Base-by-base conservation (phyloP, 805 yeast species). In the Candida boidinii region DNA sequence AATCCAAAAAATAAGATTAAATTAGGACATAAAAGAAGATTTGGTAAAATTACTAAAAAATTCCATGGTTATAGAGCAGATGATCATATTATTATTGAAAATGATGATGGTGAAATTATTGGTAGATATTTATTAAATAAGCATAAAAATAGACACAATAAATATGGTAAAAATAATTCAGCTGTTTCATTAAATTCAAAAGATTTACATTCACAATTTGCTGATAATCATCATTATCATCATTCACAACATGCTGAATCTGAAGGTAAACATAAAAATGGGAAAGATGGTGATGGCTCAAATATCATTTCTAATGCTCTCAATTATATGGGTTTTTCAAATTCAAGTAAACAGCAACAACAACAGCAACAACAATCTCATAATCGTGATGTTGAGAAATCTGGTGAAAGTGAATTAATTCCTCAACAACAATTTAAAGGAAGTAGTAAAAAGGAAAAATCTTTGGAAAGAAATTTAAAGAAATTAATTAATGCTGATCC, bases 51-150 rank as follows among this genome's bases (percentile, higher is more conserved):
- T 26, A 39, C 56, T 5, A 43, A 41, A 23, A 44, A 61, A 59
- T 51, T 76, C 61, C 44, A 62, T 56, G 97, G 96, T 1, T 90
- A 78, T 55, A 82, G 80, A 54, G 66, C 84, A 26, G 92, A 79
- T 49, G 77, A 85, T 46, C 66, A 76, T 38, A 71, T 92, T 34
- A 68, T 86, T 37, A 79, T 92, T 36, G 98, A 90, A 55, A 83
- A 87, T 48, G 84, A 74, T 28, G 95, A 88, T 10, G 98, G 97
- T 42, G 97, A 90, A 45, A 74, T 92, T 35, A 64, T 92, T 29
- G 76, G 95, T 49, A 68, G 95, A 33, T 90, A 87, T 57, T 70
- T 64, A 45, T 77, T 88, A 33, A 83, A 79, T 46, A 69, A 73
- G 23, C 53, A 51, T 33, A 48, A 40, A 30, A 27, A 27, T 13